A percentile compares a stretch with the other conserved stretches of the same genome.
Conservation (phyloP, 208 protist genomes). For the Kentomonas sorsogonicus region DNA sequence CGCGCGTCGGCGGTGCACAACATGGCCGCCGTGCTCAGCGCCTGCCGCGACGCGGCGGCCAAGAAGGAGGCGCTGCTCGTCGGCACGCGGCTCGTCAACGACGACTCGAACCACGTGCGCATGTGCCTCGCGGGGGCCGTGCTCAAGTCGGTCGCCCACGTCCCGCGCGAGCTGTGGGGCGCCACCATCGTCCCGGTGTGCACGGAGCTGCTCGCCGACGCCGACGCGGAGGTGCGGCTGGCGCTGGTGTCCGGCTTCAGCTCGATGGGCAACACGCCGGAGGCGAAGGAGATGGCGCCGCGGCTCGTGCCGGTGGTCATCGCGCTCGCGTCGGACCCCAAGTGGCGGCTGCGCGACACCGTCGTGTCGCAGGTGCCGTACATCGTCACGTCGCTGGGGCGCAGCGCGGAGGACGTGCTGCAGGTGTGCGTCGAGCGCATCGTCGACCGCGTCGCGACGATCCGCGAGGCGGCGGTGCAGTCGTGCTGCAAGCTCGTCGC, state of each 20-base stretch:
- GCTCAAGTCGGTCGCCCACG: conserved; percentile 69
- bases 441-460: conserved; percentile 80
- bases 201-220: conserved; percentile 71
- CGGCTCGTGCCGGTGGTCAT: conserved; percentile 80
- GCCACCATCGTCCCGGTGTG: conserved; percentile 68
- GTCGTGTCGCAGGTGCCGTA: conserved; percentile 81
- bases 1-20: conserved; percentile 80
- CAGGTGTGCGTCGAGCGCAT: conserved; percentile 74
- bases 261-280: conserved; percentile 75
- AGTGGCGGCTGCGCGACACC: conserved; percentile 83
- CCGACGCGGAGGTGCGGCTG: conserved; percentile 78
- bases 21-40: conserved; percentile 62
- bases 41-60: conserved; percentile 41
- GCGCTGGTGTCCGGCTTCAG: conserved; percentile 83
- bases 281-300: conserved; percentile 78
- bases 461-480: conserved; percentile 72
- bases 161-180: conserved; percentile 71
- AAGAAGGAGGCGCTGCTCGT: conserved; percentile 71
- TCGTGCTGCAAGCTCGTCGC: conserved; percentile 77
- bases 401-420: conserved; percentile 66
- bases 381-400: conserved; percentile 72
- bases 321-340: conserved; percentile 67
- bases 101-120: conserved; percentile 71
- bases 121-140: conserved; percentile 83
- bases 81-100: conserved; percentile 63